phyloP scores from a whole-genome alignment of 2,329 filamentous ascomycete species.

The Fusarium liriodendri region DNA sequence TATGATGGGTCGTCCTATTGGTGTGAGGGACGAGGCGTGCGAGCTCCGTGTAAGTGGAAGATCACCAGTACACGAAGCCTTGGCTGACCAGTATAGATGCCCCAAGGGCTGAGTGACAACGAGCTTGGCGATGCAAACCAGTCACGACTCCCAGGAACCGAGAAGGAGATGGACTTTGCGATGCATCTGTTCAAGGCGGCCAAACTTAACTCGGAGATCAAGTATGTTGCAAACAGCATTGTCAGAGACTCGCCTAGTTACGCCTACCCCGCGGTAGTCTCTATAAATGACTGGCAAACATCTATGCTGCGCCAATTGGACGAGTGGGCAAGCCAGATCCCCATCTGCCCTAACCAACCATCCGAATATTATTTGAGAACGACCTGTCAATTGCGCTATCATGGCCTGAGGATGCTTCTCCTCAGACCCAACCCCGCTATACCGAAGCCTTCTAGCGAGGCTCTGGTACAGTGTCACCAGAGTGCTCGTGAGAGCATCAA shows the following conservation, averaged over 20 bases:
- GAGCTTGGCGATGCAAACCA: conserved; percentile 14
- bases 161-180: conserved; percentile 51
- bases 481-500: conserved; percentile 56
- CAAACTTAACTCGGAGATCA: conserved; percentile 67
- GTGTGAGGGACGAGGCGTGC: conserved; percentile 65
- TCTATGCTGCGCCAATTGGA: conserved; percentile 54
- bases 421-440: conserved; percentile 64
- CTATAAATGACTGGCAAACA: conserved; percentile 59
- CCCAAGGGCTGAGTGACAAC: conserved; percentile 40
- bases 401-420: conserved; percentile 61
- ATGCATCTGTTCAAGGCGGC: conserved; percentile 61
- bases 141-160: not conserved
- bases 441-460: conserved; percentile 56
- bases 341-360: conserved; percentile 25
- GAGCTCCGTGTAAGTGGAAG: conserved; percentile 57
- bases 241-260: conserved; percentile 59
- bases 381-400: conserved; percentile 59
- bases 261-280: conserved; percentile 58
- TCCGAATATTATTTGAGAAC: conserved; percentile 40
- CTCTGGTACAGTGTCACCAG: conserved; percentile 55
- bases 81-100: conserved; percentile 43
- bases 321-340: conserved; percentile 54
- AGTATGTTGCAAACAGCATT: conserved; percentile 66
- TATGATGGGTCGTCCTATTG: conserved; percentile 67
- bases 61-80: rapidly evolving